Conservation (phyloP, 2,329 filamentous ascomycete genomes). For the Xylaria sp. region DNA sequence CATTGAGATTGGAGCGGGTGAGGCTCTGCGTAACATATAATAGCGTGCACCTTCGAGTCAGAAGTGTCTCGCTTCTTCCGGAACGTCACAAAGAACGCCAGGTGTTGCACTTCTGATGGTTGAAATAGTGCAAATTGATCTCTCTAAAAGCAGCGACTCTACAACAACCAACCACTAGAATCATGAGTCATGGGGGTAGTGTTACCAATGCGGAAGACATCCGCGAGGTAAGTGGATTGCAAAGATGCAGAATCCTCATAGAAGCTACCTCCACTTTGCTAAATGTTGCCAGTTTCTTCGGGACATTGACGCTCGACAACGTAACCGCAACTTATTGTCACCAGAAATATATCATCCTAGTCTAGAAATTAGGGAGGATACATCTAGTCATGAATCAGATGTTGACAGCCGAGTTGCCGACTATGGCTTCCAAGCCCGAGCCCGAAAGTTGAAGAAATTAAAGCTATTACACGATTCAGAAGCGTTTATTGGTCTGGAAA, state of each 20-base stretch:
- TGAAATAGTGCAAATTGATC: neutral
- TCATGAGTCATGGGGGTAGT: neutral
- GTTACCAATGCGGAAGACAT: neutral
- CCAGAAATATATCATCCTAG: neutral
- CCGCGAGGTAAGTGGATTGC: neutral
- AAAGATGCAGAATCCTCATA: neutral
- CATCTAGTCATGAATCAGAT: slow-evolving; percentile 22
- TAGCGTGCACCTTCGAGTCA: slow-evolving; percentile 2
- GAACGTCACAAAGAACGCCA: neutral
- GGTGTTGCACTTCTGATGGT: neutral
- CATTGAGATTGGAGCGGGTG: neutral
- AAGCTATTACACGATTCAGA: slow-evolving; percentile 2
- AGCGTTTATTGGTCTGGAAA: neutral
- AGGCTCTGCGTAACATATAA: slow-evolving; percentile 12
- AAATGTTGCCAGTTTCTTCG: neutral
- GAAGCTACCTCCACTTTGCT: neutral
- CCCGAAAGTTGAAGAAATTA: slow-evolving; percentile 5
- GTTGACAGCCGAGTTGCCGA: slow-evolving; percentile 19
- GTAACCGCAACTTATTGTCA: neutral
- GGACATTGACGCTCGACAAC: neutral
- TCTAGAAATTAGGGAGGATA: neutral
- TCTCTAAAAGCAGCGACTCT: neutral
- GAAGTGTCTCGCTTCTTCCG: neutral
- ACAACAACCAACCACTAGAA: neutral
- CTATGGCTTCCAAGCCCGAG: slow-evolving; percentile 24